These are phyloP conservation scores for Bonia amplexicaulis DNA, from an alignment of 176 grass and related monocot species.

Conservation along the genomic window DNA sequence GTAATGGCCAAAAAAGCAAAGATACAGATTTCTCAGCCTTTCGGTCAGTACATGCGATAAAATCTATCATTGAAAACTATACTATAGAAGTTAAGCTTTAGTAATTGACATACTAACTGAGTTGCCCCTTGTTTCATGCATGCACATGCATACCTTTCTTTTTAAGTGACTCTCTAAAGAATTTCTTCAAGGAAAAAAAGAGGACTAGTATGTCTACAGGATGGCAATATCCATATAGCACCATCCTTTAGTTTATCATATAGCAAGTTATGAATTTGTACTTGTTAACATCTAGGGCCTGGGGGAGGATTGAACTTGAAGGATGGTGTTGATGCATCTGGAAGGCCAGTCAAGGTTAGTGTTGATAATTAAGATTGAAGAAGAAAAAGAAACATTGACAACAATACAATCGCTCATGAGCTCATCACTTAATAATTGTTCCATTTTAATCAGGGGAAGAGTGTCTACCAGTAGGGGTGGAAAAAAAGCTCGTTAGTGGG, in stretches of 20 bases:
- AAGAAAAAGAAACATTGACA: background rate
- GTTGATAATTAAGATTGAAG: too few relatives aligned
- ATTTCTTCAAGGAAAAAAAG: too few relatives aligned
- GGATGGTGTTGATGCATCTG: slow-evolving; percentile 48
- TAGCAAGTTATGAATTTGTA: background rate
- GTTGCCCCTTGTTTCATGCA: background rate
- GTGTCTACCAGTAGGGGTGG: slow-evolving; percentile 81
- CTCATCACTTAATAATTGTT: background rate
- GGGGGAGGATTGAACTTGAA: slow-evolving; percentile 46
- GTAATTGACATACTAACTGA: background rate
- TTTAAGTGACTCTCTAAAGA: too few relatives aligned
- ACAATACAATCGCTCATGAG: background rate
- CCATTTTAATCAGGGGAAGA: slow-evolving; percentile 53
- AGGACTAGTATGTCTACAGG: background rate
- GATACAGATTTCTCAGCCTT: slow-evolving; percentile 52
- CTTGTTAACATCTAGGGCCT: slow-evolving; percentile 31
- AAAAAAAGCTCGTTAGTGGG: too few relatives aligned
- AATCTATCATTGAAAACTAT: background rate
- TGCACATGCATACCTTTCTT: background rate
- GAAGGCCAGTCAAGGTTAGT: slow-evolving; percentile 58
- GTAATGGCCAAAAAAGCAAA: slow-evolving; percentile 49
- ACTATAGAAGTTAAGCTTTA: background rate
- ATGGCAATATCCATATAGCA: background rate
- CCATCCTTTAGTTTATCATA: background rate
- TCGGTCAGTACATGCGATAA: slow-evolving; percentile 30